phyloP scores from a whole-genome alignment of 202 grass and related monocot species.

The Brachypodium distachyon region DNA sequence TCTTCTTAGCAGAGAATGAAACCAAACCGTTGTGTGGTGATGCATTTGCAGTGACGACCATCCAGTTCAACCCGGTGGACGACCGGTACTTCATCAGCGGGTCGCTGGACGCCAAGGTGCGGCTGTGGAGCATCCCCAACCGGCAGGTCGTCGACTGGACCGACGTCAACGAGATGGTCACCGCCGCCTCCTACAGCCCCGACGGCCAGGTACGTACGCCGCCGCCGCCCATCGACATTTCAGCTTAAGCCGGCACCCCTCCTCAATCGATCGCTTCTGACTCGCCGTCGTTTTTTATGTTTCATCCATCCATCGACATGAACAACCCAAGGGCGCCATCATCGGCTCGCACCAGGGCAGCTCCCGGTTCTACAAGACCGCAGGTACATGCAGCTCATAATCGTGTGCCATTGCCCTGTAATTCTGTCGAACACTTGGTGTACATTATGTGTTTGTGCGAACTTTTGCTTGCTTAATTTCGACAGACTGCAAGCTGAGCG shows the following conservation, averaged over 20 bases:
- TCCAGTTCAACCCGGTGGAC: conserved; percentile 92
- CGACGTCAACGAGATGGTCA: conserved; percentile 96
- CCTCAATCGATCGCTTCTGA: not conserved
- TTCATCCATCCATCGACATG: too few species aligned
- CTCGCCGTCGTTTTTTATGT: not conserved
- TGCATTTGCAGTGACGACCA: conserved; percentile 53
- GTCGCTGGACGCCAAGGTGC: conserved; percentile 77
- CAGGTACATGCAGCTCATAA: conserved; percentile 28
- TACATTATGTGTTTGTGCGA: not conserved
- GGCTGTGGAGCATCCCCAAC: conserved; percentile 78
- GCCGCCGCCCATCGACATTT: not conserved
- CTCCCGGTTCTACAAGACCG: conserved; percentile 69
- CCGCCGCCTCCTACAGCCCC: conserved; percentile 67
- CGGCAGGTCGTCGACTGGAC: conserved; percentile 90
- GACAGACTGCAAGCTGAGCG: conserved; percentile 63
- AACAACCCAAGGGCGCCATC: conserved; percentile 47
- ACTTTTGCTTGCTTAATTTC: not conserved
- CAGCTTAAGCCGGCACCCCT: not conserved
- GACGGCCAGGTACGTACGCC: conserved; percentile 40
- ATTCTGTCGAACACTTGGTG: not conserved
- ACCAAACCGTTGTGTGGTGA: too few species aligned
- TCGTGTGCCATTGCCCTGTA: not conserved
- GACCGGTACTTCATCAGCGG: conserved; percentile 90
- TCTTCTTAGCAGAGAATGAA: too few species aligned
- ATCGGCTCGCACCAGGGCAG: conserved; percentile 82